Conservation (phyloP, 805 yeast genomes). For the Schizosaccharomyces osmophilus region DNA sequence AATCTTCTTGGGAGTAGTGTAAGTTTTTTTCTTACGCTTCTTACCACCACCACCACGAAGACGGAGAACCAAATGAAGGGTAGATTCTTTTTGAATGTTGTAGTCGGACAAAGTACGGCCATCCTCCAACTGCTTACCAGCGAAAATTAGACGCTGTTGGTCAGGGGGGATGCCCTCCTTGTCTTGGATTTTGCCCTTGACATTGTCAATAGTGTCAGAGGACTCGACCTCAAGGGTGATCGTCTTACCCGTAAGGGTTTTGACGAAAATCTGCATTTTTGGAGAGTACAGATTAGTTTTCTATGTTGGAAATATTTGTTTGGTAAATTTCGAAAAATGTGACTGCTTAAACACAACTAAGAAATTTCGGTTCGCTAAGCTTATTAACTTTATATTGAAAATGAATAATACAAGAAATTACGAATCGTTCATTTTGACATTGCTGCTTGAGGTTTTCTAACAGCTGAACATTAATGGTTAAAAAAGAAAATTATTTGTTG, state of each 20-base stretch:
- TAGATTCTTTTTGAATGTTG: slow-evolving; percentile 87
- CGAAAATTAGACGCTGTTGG: slow-evolving; percentile 83
- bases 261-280: slow-evolving; percentile 59
- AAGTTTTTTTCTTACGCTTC: slow-evolving; percentile 99
- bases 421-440: too few relatives aligned
- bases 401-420: too few relatives aligned
- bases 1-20: slow-evolving; percentile 99
- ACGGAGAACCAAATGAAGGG: slow-evolving; percentile 62
- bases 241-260: slow-evolving; percentile 75
- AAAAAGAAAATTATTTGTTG: too few relatives aligned
- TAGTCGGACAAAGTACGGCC: slow-evolving; percentile 85
- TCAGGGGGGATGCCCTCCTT: slow-evolving; percentile 94
- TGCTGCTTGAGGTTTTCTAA: too few relatives aligned
- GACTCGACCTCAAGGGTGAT: slow-evolving; percentile 78
- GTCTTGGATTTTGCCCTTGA: slow-evolving; percentile 84
- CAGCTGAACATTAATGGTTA: too few relatives aligned
- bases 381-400: too few relatives aligned
- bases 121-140: slow-evolving; percentile 89
- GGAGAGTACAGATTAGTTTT: not conserved
- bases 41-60: slow-evolving; percentile 91
- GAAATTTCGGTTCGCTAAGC: too few relatives aligned
- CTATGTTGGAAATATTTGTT: not conserved
- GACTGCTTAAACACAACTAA: not conserved
- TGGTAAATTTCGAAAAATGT: not conserved
- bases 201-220: slow-evolving; percentile 85